Percentiles rank a stretch among this genome's conserved stretches.
Conservation (phyloP, 192 early-diverging fungal species). For the Oehlia diaphana region DNA sequence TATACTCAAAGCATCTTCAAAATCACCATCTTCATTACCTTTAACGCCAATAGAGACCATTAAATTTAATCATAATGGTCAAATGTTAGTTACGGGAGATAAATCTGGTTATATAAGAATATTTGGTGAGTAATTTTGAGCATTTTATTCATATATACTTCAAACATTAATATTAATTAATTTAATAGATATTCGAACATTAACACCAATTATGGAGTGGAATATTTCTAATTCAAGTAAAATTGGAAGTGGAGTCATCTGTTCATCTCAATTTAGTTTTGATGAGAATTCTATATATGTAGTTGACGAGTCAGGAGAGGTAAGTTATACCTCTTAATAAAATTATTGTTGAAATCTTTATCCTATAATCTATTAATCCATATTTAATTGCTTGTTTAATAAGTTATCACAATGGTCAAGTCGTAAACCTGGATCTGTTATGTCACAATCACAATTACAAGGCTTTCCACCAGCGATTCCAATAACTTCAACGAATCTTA, state of each 20-base stretch:
- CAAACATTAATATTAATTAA: background rate
- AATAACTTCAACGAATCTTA: background rate
- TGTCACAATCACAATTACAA: conserved; percentile 38
- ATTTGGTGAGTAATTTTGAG: conserved; percentile 41
- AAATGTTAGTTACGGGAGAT: conserved; percentile 58
- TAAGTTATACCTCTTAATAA: conserved; percentile 7
- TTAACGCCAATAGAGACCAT: conserved; percentile 49
- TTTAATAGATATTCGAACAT: conserved; percentile 46
- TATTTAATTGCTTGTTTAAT: background rate
- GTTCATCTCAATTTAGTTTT: conserved; percentile 61
- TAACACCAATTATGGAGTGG: conserved; percentile 62
- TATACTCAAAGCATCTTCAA: conserved; percentile 31
- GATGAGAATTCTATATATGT: conserved; percentile 61
- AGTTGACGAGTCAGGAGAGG: conserved; percentile 42
- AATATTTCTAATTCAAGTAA: conserved; percentile 32
- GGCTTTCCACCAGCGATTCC: conserved; percentile 48
- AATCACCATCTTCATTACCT: conserved; percentile 20
- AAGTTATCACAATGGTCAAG: conserved; percentile 54
- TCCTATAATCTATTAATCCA: background rate
- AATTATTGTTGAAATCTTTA: background rate
- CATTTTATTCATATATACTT: background rate
- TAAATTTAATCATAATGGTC: conserved; percentile 64
- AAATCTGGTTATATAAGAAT: conserved; percentile 50
- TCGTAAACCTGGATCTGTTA: conserved; percentile 47
- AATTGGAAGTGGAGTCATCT: conserved; percentile 25